These are phyloP conservation scores for Pezicula neosporulosa DNA, from an alignment of 2,329 filamentous ascomycete genomes.

Conservation along the genomic window DNA sequence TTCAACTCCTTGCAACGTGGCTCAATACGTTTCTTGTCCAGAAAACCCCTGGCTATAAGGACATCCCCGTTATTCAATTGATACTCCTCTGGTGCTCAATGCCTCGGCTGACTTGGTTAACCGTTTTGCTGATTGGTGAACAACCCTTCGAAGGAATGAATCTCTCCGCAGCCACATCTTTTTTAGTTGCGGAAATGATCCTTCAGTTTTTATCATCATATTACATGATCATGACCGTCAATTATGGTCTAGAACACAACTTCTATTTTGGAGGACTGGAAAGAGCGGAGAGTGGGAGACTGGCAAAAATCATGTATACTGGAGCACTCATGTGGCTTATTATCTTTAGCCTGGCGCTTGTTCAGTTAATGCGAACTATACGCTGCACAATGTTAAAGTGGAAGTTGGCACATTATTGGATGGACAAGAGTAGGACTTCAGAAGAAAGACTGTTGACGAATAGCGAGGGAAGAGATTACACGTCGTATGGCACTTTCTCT, in stretches of 20 bases:
- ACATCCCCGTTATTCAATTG: constrained; percentile 5
- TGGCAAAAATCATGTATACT: constrained; percentile 26
- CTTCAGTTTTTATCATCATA: constrained; percentile 22
- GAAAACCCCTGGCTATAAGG: too few relatives aligned
- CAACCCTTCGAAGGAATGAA: constrained; percentile 11
- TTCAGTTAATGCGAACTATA: too few relatives aligned
- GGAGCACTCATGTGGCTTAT: constrained; percentile 27
- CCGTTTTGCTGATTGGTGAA: constrained; percentile 13
- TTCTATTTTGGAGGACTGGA: constrained; percentile 23
- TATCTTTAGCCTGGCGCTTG: too few relatives aligned
- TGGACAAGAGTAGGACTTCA: too few relatives aligned
- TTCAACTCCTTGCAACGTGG: too few relatives aligned
- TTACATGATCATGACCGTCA: constrained; percentile 23
- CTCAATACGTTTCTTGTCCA: too few relatives aligned
- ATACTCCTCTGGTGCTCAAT: constrained; percentile 29
- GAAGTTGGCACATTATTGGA: too few relatives aligned
- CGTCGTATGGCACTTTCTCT: background rate
- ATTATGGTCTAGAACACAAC: constrained; percentile 24
- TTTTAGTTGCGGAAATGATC: constrained; percentile 23
- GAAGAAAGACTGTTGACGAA: too few relatives aligned
- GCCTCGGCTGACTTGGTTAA: constrained; percentile 25
- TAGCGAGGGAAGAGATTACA: too few relatives aligned
- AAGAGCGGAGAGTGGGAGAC: constrained; percentile 8
- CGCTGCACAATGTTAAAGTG: too few relatives aligned
- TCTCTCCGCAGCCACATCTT: constrained; percentile 11